These are phyloP conservation scores for Kwoniella shivajii DNA, from an alignment of 1,284 basidiomycete genomes.

Conservation along the genomic window DNA sequence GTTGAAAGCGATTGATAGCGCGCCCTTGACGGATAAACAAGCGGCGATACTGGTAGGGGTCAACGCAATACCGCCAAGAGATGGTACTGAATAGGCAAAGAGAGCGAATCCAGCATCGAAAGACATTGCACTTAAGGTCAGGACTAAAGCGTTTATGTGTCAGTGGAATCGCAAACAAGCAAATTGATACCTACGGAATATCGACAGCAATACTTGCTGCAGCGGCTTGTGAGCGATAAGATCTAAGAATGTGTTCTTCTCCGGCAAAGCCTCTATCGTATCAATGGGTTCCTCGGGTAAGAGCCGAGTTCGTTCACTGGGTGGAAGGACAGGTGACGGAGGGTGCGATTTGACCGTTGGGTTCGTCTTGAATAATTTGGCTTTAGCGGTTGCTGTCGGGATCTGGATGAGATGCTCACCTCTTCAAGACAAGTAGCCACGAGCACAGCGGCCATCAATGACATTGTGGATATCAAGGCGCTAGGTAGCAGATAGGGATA, in stretches of 20 bases:
- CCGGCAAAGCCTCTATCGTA: slow-evolving; percentile 4
- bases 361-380: background rate
- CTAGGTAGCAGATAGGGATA: slow-evolving; percentile 26
- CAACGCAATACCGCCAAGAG: slow-evolving; percentile 29
- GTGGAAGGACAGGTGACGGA: background rate
- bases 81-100: slow-evolving; percentile 33
- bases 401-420: slow-evolving; percentile 9
- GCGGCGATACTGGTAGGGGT: slow-evolving; percentile 20
- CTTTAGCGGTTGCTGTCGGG: background rate
- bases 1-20: slow-evolving; percentile 23
- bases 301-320: slow-evolving; percentile 7
- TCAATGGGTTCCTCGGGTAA: slow-evolving; percentile 13
- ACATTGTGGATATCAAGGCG: slow-evolving; percentile 7
- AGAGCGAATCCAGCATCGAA: slow-evolving; percentile 40
- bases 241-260: slow-evolving; percentile 11
- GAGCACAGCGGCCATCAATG: slow-evolving; percentile 11
- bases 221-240: slow-evolving; percentile 19
- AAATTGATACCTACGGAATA: slow-evolving; percentile 17
- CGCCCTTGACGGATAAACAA: slow-evolving; percentile 24
- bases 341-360: background rate
- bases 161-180: background rate
- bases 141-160: slow-evolving; percentile 16
- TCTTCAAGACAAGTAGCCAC: slow-evolving; percentile 27
- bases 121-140: slow-evolving; percentile 31
- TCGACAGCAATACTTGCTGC: slow-evolving; percentile 22